These are phyloP conservation scores for Cercospora beticola DNA, from an alignment of 2,329 filamentous ascomycete genomes.

Conservation along the genomic window DNA sequence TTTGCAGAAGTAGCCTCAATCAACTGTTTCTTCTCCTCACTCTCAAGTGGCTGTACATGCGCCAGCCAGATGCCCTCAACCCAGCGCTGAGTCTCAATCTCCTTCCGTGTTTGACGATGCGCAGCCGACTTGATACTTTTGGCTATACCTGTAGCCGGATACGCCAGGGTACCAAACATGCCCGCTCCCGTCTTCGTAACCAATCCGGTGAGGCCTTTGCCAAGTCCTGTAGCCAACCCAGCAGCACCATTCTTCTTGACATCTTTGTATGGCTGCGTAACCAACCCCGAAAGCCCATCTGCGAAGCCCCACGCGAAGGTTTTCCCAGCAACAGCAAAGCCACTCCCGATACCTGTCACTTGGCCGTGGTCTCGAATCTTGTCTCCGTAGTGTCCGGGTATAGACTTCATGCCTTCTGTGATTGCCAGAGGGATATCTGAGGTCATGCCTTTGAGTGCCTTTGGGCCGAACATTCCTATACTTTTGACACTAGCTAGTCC, in stretches of 20 bases:
- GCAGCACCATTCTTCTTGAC: slow-evolving; percentile 52
- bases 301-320: slow-evolving; percentile 62
- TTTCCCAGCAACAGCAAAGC: slow-evolving; percentile 73
- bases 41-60: neutral
- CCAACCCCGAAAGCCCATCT: slow-evolving; percentile 76
- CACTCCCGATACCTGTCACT: slow-evolving; percentile 76
- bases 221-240: neutral
- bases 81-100: neutral
- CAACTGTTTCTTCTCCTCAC: neutral
- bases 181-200: neutral
- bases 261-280: slow-evolving; percentile 73
- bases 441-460: slow-evolving; percentile 50
- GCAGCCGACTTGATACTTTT: neutral
- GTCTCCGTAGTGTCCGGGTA: slow-evolving; percentile 79
- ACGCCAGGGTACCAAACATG: neutral
- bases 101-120: neutral
- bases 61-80: neutral
- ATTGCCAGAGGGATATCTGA: slow-evolving; percentile 82
- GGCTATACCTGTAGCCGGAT: neutral
- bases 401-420: slow-evolving; percentile 83
- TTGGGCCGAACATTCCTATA: slow-evolving; percentile 24
- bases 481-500: neutral
- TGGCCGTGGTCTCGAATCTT: slow-evolving; percentile 69
- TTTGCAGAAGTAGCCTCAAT: neutral
- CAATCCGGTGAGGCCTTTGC: neutral